A percentile compares a stretch with the other conserved stretches of the same genome.
Evolutionary conservation across 139 green algal species (phyloP).

Genomic region (Closterium sp.): DNA sequence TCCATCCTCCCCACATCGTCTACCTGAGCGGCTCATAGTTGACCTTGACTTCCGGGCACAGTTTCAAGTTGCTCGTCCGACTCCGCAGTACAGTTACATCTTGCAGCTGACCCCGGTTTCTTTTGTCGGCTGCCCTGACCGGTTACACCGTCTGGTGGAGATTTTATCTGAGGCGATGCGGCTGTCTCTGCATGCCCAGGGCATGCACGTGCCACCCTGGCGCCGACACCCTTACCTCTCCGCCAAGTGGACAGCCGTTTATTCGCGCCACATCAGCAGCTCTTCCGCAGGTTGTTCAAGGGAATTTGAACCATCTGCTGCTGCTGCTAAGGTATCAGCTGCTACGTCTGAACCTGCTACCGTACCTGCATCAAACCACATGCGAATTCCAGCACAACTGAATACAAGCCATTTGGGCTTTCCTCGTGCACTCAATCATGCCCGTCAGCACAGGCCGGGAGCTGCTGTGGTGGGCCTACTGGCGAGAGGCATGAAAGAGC

Average conservation of each 20-base stretch:
- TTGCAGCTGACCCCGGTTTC: not conserved
- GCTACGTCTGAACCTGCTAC: not conserved
- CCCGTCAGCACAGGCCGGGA: not conserved
- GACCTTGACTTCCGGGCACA: slow-evolving; percentile 18
- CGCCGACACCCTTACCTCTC: not conserved
- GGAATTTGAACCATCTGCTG: not conserved
- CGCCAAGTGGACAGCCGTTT: slow-evolving; percentile 15
- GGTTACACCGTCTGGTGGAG: slow-evolving; percentile 5
- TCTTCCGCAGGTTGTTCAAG: not conserved
- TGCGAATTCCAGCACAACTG: not conserved
- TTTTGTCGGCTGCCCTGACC: slow-evolving; percentile 13
- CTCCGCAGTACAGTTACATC: not conserved
- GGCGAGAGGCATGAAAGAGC: not conserved
- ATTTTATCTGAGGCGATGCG: not conserved
- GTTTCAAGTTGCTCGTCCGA: slow-evolving; percentile 18
- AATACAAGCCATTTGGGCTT: not conserved
- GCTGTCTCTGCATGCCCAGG: slow-evolving; percentile 5
- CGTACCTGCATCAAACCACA: not conserved
- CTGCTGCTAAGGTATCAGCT: not conserved
- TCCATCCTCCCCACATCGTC: not conserved
- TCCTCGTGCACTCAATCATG: not conserved
- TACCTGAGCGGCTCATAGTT: slow-evolving; percentile 5
- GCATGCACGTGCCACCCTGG: slow-evolving; percentile 28
- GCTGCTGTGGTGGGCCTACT: not conserved
- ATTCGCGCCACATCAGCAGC: not conserved